A percentile compares a stretch with the other conserved stretches of the same genome.
Evolutionary conservation across 2,329 filamentous ascomycete genomes (phyloP).

Genomic region (Phoma sp.): DNA sequence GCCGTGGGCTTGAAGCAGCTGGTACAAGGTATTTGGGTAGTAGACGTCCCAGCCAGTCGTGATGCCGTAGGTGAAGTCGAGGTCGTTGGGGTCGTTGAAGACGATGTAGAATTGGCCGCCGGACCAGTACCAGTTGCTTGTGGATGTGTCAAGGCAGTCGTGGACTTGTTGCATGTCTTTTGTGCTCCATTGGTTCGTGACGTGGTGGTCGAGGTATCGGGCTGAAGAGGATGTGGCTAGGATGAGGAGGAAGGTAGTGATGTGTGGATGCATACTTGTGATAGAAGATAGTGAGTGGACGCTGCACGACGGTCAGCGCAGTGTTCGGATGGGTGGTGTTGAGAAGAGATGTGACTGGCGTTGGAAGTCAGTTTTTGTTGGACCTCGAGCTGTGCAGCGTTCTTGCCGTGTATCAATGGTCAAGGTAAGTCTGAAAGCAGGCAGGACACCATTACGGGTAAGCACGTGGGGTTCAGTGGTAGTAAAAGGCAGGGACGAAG

Average conservation of each 20-base stretch:
- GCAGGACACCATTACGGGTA: too few species aligned
- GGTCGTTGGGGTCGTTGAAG: constrained; percentile 2
- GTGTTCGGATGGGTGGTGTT: neutral
- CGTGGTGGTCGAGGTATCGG: neutral
- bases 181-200: neutral
- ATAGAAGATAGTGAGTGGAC: constrained; percentile 9
- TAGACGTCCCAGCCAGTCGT: neutral
- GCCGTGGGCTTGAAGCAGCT: neutral
- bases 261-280: constrained; percentile 4
- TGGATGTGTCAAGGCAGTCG: neutral
- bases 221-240: constrained; percentile 1
- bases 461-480: neutral
- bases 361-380: neutral
- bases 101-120: neutral
- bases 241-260: constrained; percentile 2
- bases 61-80: constrained; percentile 3
- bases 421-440: too few species aligned
- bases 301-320: neutral
- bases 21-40: constrained; percentile 5
- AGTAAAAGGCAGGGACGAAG: neutral
- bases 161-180: neutral
- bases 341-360: neutral
- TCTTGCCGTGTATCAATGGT: too few species aligned
- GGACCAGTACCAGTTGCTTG: neutral
- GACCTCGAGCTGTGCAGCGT: too few species aligned